A percentile compares a stretch with the other conserved stretches of the same genome.
Evolutionary conservation across 371 early-diverging fungal genomes (phyloP).

Genomic region (Funneliformis caledonium): DNA sequence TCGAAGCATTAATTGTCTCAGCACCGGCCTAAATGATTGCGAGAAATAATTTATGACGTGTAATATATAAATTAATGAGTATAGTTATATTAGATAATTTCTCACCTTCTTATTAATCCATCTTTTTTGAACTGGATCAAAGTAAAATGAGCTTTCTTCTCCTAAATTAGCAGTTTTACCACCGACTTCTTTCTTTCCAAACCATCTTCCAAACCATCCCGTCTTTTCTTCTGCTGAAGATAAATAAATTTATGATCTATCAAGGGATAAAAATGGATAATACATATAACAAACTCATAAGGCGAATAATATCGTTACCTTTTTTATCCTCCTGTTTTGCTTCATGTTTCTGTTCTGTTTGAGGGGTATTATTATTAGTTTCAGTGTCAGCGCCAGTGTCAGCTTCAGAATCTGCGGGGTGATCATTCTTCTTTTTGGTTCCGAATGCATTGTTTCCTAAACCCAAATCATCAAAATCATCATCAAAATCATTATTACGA

Average conservation of each 20-base stretch:
- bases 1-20: not conserved
- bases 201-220: constrained; percentile 42
- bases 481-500: constrained; percentile 38
- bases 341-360: not conserved
- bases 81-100: not conserved
- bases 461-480: constrained; percentile 60
- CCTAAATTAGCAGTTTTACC: constrained; percentile 69
- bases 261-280: not conserved
- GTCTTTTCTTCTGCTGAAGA: constrained; percentile 27
- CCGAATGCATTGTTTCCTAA: constrained; percentile 54
- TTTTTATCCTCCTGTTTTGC: constrained; percentile 38
- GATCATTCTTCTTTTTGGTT: constrained; percentile 40
- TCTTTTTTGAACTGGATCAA: constrained; percentile 64
- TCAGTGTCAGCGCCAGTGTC: constrained; percentile 11
- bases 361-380: not conserved
- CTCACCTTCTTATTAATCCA: constrained; percentile 58
- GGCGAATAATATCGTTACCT: not conserved
- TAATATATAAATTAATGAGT: not conserved
- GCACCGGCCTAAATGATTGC: not conserved
- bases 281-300: not conserved
- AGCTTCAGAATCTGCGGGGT: not conserved
- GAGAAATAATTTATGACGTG: not conserved
- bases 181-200: constrained; percentile 28
- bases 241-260: not conserved
- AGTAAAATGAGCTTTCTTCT: constrained; percentile 69